Evolutionary conservation across 805 yeast genomes (phyloP), one percentile per base, ranked within the genome.

Genomic region (Candida namnaoensis): DNA sequence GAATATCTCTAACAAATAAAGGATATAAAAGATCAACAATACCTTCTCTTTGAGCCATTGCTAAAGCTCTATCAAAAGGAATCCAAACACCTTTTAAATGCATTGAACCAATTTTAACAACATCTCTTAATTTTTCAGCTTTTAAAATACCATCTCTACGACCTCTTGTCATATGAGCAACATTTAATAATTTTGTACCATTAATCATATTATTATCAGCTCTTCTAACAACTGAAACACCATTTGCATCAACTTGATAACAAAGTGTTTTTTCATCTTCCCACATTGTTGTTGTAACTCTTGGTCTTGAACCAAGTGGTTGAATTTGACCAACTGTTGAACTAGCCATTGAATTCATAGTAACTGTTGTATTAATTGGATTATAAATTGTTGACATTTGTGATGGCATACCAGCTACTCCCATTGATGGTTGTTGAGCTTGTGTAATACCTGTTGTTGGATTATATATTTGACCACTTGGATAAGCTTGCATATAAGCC

Each of bases 1-100:
- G 81, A 54, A 85, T 82, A 58, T 85, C 91, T 41, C 82, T 71
- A 33, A 83, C 88, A 59, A 82, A 80, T 38, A 82, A 64, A 3
- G 88, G 87, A 53, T 78, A 80, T 45, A 82, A 66, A 34, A 74
- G 54, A 50, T 81, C 87, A 26, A 74, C 76, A 45, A 82, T 82
- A 35, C 86, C 83, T 57, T 85, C 93, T 47, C 81, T 69, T 60
- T 82, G 82, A 14, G 95, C 95, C 77, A 84, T 80, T 32, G 82
- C 82, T 38, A 79, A 66, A 2, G 95, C 95, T 39, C 93, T 68
- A 47, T 84, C 91, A 56, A 82, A 83, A 2, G 95, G 95, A 44
- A 85, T 83, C 95, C 95, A 85, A 38, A 85, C 95, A 34, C 95
- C 95, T 64, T 85, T 85, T 51, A 85, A 66, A 60, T 85, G 90